Conservation (phyloP, 148 eudicot genomes). For the Cornus controversa region DNA sequence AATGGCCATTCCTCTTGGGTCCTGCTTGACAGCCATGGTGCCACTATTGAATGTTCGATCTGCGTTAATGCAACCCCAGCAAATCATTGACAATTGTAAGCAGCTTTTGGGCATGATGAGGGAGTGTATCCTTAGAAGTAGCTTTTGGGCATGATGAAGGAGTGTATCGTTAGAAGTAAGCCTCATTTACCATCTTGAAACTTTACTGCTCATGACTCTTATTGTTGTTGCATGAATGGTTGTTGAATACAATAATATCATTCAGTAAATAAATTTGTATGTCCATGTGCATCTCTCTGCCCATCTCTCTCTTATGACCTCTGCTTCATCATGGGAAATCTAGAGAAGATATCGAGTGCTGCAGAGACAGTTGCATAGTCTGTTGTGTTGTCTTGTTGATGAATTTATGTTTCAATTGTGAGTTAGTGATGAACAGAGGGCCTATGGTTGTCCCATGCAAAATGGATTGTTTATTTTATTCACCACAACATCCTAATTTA, state of each 20-base stretch:
- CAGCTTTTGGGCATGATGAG: not conserved
- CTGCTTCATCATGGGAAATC: not conserved
- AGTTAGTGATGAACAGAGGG: not conserved
- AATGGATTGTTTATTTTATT: not conserved
- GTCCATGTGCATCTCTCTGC: not conserved
- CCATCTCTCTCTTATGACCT: not conserved
- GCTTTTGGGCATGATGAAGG: not conserved
- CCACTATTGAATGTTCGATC: not conserved
- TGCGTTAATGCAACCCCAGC: not conserved
- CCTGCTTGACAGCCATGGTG: not conserved
- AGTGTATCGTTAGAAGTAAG: constrained; percentile 11
- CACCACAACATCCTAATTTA: not conserved
- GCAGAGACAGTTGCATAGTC: not conserved
- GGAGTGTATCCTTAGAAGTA: constrained; percentile 8
- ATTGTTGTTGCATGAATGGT: not conserved
- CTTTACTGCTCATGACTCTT: not conserved
- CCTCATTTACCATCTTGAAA: constrained; percentile 1
- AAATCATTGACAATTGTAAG: not conserved
- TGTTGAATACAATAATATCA: not conserved
- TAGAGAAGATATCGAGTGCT: not conserved
- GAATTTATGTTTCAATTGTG: not conserved
- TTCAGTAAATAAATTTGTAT: not conserved
- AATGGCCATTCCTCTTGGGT: not conserved
- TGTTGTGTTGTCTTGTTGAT: too few species aligned
- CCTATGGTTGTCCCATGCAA: not conserved